These are phyloP conservation scores for Dioscorea cayenensis DNA, from an alignment of 116 monocot genomes.

Conservation along the genomic window DNA sequence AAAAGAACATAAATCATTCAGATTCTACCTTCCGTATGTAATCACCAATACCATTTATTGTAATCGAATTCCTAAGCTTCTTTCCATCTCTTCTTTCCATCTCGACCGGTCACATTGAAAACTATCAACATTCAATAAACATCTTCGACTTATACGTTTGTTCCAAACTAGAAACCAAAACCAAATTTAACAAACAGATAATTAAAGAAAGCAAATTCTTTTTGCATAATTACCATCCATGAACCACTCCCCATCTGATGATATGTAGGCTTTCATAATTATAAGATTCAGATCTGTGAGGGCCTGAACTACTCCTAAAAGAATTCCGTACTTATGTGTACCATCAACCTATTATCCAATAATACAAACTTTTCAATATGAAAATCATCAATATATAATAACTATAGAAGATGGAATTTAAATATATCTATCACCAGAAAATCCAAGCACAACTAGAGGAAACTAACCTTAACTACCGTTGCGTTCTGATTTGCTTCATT, in stretches of 20 bases:
- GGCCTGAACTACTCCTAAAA: slow-evolving; percentile 79
- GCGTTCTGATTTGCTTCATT: slow-evolving; percentile 52
- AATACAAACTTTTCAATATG: not conserved
- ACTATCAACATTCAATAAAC: slow-evolving; percentile 30
- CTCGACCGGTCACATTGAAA: slow-evolving; percentile 76
- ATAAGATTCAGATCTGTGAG: slow-evolving; percentile 83
- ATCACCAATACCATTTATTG: slow-evolving; percentile 31
- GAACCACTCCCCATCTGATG: slow-evolving; percentile 91
- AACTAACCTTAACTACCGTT: slow-evolving; percentile 50
- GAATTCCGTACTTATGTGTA: slow-evolving; percentile 73
- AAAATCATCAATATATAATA: not conserved
- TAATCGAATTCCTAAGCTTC: slow-evolving; percentile 44
- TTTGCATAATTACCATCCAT: slow-evolving; percentile 69
- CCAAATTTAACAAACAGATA: not conserved
- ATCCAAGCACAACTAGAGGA: not conserved
- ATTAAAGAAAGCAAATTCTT: not conserved
- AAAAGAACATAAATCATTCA: not conserved
- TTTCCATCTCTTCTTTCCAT: slow-evolving; percentile 78
- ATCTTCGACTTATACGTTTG: not conserved
- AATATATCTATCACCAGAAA: not conserved
- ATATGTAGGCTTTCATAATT: slow-evolving; percentile 76
- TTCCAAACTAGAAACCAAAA: not conserved
- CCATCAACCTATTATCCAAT: slow-evolving; percentile 61
- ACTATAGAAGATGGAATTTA: not conserved
- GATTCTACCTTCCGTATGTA: slow-evolving; percentile 45